These are phyloP conservation scores for Geranium rotundifolium DNA, from an alignment of 345 rosid genomes.

Conservation along the genomic window DNA sequence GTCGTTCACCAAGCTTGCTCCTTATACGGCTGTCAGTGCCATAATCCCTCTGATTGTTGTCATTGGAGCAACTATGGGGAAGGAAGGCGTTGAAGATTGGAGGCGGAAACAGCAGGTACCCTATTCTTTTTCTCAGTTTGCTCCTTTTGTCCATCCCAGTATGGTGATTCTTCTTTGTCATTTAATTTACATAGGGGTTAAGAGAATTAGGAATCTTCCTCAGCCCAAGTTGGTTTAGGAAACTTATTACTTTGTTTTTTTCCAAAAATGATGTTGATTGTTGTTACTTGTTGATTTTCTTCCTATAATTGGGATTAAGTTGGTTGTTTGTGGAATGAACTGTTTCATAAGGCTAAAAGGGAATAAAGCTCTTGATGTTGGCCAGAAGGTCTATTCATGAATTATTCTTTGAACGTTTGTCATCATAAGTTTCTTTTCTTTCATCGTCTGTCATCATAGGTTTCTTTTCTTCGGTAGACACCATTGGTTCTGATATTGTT, in stretches of 20 bases:
- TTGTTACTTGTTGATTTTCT: background rate
- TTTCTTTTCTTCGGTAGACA: too few species aligned
- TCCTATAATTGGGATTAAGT: background rate
- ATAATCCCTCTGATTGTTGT: constrained; percentile 65
- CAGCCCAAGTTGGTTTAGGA: background rate
- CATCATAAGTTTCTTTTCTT: too few species aligned
- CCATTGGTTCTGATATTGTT: too few species aligned
- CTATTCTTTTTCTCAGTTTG: constrained; percentile 3
- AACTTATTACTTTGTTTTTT: background rate
- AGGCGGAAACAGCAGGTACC: constrained; percentile 67
- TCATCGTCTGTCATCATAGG: too few species aligned
- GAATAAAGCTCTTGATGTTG: too few species aligned
- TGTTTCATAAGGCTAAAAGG: background rate
- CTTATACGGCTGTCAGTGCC: constrained; percentile 64
- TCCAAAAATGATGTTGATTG: background rate
- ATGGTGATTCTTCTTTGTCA: background rate
- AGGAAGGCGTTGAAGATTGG: constrained; percentile 83
- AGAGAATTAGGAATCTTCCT: too few species aligned
- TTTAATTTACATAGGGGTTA: background rate
- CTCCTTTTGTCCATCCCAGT: background rate
- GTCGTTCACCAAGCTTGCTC: constrained; percentile 68
- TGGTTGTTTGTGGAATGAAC: too few species aligned
- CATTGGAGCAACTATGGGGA: constrained; percentile 65
- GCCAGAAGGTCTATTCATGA: too few species aligned
- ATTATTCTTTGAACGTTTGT: too few species aligned